Percentiles rank a stretch among this genome's conserved stretches.
Conservation (phyloP, 495 filamentous ascomycete genomes). For the Aspergillus baeticus region DNA sequence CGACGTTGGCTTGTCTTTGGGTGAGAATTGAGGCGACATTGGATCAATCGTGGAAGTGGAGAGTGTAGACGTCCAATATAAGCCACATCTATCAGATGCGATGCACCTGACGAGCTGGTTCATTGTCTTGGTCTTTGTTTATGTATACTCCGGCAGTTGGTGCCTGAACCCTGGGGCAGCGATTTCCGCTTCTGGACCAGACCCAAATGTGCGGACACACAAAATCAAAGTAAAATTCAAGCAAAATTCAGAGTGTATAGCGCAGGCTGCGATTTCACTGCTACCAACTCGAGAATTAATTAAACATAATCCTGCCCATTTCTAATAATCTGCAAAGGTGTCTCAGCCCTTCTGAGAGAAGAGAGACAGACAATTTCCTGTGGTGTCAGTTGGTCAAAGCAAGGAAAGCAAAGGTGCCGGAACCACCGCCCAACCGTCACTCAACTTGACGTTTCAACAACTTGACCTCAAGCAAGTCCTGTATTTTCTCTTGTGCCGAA, state of each 20-base stretch:
- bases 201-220: slow-evolving; percentile 7
- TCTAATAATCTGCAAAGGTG: not conserved
- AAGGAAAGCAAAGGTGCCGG: slow-evolving; percentile 9
- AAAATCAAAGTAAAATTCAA: slow-evolving; percentile 8
- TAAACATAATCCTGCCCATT: not conserved
- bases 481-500: not conserved
- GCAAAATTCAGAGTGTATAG: not conserved
- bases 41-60: slow-evolving; percentile 26
- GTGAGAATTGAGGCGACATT: slow-evolving; percentile 31
- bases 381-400: not conserved
- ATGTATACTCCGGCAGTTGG: not conserved
- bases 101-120: not conserved
- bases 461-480: not conserved
- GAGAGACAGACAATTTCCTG: not conserved
- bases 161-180: slow-evolving; percentile 9
- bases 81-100: no score
- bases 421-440: slow-evolving; percentile 14
- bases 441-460: not conserved
- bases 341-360: not conserved
- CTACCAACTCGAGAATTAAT: no score
- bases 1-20: slow-evolving; percentile 36
- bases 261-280: not conserved
- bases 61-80: slow-evolving; percentile 11
- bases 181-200: slow-evolving; percentile 5
- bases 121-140: not conserved